Evolutionary conservation across 1,284 basidiomycete species (phyloP), one percentile per base, ranked within the genome.

Genomic region (Leccinum fuscescens): DNA sequence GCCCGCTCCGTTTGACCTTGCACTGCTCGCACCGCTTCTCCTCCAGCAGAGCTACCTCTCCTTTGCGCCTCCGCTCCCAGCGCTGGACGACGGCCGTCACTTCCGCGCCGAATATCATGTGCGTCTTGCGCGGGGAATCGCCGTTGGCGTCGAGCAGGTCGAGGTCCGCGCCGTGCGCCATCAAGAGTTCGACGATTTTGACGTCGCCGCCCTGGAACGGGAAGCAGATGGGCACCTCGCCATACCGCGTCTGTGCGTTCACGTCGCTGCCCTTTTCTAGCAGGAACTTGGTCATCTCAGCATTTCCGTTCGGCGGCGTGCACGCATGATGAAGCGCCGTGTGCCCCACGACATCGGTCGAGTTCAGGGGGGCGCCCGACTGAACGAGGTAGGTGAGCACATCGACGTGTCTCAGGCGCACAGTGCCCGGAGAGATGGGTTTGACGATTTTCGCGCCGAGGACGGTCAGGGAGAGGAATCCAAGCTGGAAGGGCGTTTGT

Each of bases 321-420:
- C 77, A 75, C 0, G 74, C 72, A 63, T 84, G 82, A 39, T 79
- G 74, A 2, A 86, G 74, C 3, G 84, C 81, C 1, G 81, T 83
- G 67, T 74, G 75, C 6, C 81, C 82, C 8, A 73, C 74, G 55
- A 86, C 78, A 61, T 86, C 84, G 0, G 71, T 68, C 3, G 76
- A 31, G 62, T 85, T 76, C 1, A 76, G 68, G 0, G 80, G 72
- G 0, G 77, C 72, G 20, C 83, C 83, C 1, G 68, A 63, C 1
- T 74, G 67, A 48, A 85, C 68, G 44, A 86, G 78, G 57, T 76
- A 77, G 44, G 71, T 65, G 54, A 86, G 69, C 5, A 74, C 69
- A 2, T 75, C 78, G 11, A 66, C 39, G 62, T 82, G 77, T 53
- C 71, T 62, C 54, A 69, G 17, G n/a, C 58, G 53, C 12, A 7